A percentile compares a stretch with the other conserved stretches of the same genome.
Conservation (phyloP, 2,329 filamentous ascomycete genomes). For the Colletotrichum sp. region DNA sequence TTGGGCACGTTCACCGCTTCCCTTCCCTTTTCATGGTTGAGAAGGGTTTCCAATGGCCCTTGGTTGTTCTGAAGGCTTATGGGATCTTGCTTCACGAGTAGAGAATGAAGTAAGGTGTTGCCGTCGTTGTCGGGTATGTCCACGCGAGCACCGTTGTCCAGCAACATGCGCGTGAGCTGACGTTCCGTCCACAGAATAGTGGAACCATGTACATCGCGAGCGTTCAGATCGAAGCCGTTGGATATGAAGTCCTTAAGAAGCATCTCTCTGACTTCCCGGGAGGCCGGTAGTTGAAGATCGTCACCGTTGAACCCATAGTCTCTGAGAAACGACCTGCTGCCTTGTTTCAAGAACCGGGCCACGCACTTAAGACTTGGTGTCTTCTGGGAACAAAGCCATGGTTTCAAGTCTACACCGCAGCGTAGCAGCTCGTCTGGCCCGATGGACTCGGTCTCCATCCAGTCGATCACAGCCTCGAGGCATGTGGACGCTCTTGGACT, state of each 20-base stretch:
- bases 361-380: not conserved
- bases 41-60: not conserved
- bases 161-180: not conserved
- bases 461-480: not conserved
- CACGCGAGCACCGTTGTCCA: not conserved
- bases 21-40: not conserved
- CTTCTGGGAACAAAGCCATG: not conserved
- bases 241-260: not conserved
- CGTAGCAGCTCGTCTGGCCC: not conserved
- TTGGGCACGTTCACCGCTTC: not conserved
- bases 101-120: not conserved
- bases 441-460: not conserved
- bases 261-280: not conserved
- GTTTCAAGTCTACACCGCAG: fast-evolving
- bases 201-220: not conserved
- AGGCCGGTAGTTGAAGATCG: not conserved
- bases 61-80: not conserved
- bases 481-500: not conserved
- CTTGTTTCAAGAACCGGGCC: not conserved
- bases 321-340: not conserved
- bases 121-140: not conserved
- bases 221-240: not conserved
- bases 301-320: not conserved
- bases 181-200: not conserved
- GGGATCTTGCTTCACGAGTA: fast-evolving